Base-by-base conservation (phyloP, 2,329 filamentous ascomycete genomes). In the Fusarium chlamydosporum region DNA sequence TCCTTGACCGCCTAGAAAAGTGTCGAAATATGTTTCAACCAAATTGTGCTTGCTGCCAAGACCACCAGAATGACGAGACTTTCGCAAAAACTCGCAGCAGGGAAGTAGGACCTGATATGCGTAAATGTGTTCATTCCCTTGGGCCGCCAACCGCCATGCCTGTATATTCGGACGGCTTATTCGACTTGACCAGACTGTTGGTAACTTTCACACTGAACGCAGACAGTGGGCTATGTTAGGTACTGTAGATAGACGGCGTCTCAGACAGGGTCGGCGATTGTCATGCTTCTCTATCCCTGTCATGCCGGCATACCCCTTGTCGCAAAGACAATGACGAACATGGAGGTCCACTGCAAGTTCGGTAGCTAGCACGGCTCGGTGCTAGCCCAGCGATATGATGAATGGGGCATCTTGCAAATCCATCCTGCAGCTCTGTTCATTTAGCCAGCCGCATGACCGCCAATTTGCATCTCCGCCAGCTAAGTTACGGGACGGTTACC, bases 261-360 rank as follows among this genome's bases (percentile, higher is more conserved):
- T 50, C 66, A 58, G 66, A 57, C 43, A 56, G 27, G 33, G 65
- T 38, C 41, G 37, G 59, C 41, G 61, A 50, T 47, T 59, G 48
- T 66, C 52, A 62, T 60, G 45, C 56, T 67, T 58, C 52, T 48
- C 42, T 10, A 40, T 40, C 57, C 58, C 42, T 61, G 60, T 61
- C 48, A 34, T 31, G 60, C 27, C 34, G 56, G 52, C 59, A 57
- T 63, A 46, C 51, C 54, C 69, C 67, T 71, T 57, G 62, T 61
- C 61, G 52, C 50, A 66, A 62, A 62, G 61, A 60, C 61, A 73
- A 73, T 74, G 72, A 74, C 70, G 72, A 73, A 72, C 68, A 72
- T 73, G 66, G 60, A 69, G 68, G 68, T 59, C 71, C 67, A 72
- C 68, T 60, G 55, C 61, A 74, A 67, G 68, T 64, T 74, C 72